Base-by-base conservation (phyloP, 1,284 basidiomycete genomes). In the Termitomyces sp. region DNA sequence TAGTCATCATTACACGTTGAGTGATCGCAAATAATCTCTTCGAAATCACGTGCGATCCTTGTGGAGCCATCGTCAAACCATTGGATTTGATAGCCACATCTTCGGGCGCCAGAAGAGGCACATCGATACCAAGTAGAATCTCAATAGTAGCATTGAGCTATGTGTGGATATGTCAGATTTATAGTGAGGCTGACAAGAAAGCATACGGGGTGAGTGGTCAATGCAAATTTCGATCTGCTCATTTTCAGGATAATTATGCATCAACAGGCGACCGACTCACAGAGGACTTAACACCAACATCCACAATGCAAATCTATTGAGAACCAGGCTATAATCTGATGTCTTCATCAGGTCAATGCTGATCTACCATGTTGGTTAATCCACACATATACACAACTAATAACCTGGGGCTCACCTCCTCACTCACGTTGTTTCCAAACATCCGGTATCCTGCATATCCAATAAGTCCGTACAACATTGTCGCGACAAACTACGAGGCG, bases 391-490 rank as follows among this genome's bases (percentile, higher is more conserved):
- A 17, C 2, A 26, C 2, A 26, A 43, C 12, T 33, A 19, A 12
- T 3, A 26, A 34, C 9, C 15, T 26, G 21, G 17, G 41, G 61
- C 79, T 63, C 59, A 91, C 90, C 77, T 96, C 94, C 59, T 94
- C 92, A 61, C 83, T 85, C 52, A 96, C 92, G 26, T 67, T 64
- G 59, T 82, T 76, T 15, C 94, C 94, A 66, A 95, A 95, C 94
- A 98, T 98, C 19, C 92, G 71, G 62, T 97, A 98, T 1, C 95
- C 95, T 13, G 86, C 85, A 51, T 83, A 84, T 12, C 92, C 95
- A 52, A 96, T 90, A 7, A 89, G 61, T 19, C 86, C 77, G 61
- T 95, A 95, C 34, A 96, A 77, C 33, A 78, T 72, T 0, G 91
- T 93, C 1, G 95, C 87, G 36, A 90, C 79, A n/a, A 80, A 64